Evolutionary conservation across 2,329 filamentous ascomycete species (phyloP), one percentile per base, ranked within the genome.

Genomic region (Gaeumannomyces tritici): DNA sequence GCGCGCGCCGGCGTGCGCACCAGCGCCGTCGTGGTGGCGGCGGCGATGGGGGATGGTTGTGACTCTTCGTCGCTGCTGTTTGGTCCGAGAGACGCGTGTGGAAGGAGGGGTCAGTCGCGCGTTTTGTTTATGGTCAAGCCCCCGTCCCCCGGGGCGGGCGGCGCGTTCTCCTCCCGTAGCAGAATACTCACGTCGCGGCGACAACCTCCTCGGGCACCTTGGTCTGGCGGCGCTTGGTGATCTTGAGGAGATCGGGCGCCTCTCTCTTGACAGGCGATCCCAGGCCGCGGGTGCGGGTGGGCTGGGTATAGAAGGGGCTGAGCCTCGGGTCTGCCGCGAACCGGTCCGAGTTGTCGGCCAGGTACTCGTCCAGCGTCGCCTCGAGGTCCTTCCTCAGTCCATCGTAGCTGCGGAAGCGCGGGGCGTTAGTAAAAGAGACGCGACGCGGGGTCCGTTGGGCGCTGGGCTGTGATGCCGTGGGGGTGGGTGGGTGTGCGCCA

Each of bases 331-430:
- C 84, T 63, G 79, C 78, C 61, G 82, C 79, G 71, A 90, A 88
- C 65, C 80, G 81, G 66, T 83, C 78, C 68, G 84, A 80, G 77
- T 96, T 89, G 65, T 83, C 80, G 67, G 85, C 81, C 57, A 96
- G 83, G 75, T 86, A 87, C 58, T 87, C 82, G 69, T 96, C 89
- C 66, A 96, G 84, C 57, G 83, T 83, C 64, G 82, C 74, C 71
- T 93, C 90, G 64, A 98, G 84, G 59, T 96, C 91, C 76, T 96
- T 96, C 74, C 89, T 89, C 66, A 88, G 77, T 63, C 81, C 79
- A 67, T 90, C 86, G 70, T 84, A 87, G 71, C 89, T 93, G 28
- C 56, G 62, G 63, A 55, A 62, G 58, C 59, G 67, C 57, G 64
- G 69, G 18, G 47, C 59, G 59, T 61, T 55, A 61, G 59, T 26